Evolutionary conservation across 208 protist genomes (phyloP).

Genomic region (Crithidia thermophila): DNA sequence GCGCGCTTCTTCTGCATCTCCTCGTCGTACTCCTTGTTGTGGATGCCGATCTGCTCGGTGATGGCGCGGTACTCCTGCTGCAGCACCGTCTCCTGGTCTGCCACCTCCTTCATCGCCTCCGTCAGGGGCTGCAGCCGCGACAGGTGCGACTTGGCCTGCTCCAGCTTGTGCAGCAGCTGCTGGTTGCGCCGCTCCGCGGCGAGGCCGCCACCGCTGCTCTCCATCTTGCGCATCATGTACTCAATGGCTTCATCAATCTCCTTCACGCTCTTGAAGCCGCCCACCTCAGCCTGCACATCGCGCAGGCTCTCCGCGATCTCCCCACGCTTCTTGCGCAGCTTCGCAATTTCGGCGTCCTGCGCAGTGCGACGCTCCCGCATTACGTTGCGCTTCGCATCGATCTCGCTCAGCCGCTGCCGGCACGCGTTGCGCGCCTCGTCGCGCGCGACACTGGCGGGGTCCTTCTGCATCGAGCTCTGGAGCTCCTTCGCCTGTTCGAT

Average conservation of each 20-base stretch:
- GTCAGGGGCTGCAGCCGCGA: constrained; percentile 63
- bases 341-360: constrained; percentile 70
- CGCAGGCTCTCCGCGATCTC: constrained; percentile 59
- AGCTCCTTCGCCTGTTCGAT: constrained; percentile 69
- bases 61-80: constrained; percentile 80
- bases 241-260: constrained; percentile 79
- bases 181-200: constrained; percentile 55
- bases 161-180: constrained; percentile 56
- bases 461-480: constrained; percentile 45
- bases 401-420: constrained; percentile 46
- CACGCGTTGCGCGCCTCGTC: constrained; percentile 51
- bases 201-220: constrained; percentile 74
- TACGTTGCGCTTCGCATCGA: constrained; percentile 53
- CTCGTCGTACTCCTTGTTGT: constrained; percentile 68
- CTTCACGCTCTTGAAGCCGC: constrained; percentile 58
- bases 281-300: constrained; percentile 52
- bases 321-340: constrained; percentile 52
- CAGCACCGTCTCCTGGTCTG: constrained; percentile 66
- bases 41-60: constrained; percentile 69
- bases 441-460: constrained; percentile 31
- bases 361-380: constrained; percentile 50
- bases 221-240: constrained; percentile 78
- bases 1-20: constrained; percentile 48
- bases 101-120: constrained; percentile 64
- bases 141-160: constrained; percentile 74